These are phyloP conservation scores for Blastobotrys indianensis DNA, from an alignment of 1,139 yeast species.

Conservation along the genomic window DNA sequence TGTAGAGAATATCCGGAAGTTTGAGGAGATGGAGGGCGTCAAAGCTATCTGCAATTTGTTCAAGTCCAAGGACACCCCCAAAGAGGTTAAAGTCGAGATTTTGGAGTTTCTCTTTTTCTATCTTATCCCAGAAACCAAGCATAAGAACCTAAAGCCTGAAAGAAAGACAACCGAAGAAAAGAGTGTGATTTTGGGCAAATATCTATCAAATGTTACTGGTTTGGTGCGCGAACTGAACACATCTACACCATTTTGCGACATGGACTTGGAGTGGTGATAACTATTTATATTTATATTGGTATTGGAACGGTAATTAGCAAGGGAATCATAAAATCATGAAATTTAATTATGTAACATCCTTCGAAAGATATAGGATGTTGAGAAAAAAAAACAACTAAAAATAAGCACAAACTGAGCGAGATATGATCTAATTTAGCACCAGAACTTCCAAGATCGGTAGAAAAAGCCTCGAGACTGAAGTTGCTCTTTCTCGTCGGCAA, in stretches of 20 bases:
- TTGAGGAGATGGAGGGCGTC: slow-evolving; percentile 59
- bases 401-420: not conserved
- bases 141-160: slow-evolving; percentile 15
- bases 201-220: slow-evolving; percentile 43
- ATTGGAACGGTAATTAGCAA: not conserved
- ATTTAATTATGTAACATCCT: not conserved
- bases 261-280: slow-evolving; percentile 41
- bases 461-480: slow-evolving; percentile 34
- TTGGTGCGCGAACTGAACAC: slow-evolving; percentile 41
- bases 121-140: slow-evolving; percentile 55
- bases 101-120: slow-evolving; percentile 70
- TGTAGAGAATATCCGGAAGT: slow-evolving; percentile 50
- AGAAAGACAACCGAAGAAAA: slow-evolving; percentile 48
- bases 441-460: slow-evolving; percentile 39
- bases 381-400: not conserved
- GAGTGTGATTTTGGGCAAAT: slow-evolving; percentile 46
- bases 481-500: slow-evolving; percentile 42
- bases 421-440: slow-evolving; percentile 38
- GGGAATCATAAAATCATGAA: not conserved
- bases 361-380: not conserved
- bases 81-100: slow-evolving; percentile 46
- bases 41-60: slow-evolving; percentile 44
- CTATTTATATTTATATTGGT: not conserved
- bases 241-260: slow-evolving; percentile 46
- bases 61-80: slow-evolving; percentile 35